Percentiles rank a stretch among this genome's conserved stretches.
phyloP scores from a whole-genome alignment of 441 rosid species.

The Cnidoscolus chayamansa region DNA sequence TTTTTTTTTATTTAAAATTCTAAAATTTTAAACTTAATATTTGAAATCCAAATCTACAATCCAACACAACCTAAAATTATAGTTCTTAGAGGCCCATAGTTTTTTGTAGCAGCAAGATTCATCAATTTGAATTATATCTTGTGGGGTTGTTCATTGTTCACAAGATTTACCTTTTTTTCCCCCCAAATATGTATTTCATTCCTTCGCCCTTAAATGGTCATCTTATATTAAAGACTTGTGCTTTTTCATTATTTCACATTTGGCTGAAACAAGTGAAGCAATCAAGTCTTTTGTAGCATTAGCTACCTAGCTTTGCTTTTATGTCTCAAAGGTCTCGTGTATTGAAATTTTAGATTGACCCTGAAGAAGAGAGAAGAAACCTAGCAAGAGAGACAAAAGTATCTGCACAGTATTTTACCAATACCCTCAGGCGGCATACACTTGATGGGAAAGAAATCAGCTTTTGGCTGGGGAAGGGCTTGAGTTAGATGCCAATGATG shows the following conservation, averaged over 20 bases:
- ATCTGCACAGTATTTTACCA: constrained; percentile 57
- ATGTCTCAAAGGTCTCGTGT: neutral
- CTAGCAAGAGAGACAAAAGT: constrained; percentile 84
- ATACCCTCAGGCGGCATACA: constrained; percentile 73
- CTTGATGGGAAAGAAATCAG: constrained; percentile 36
- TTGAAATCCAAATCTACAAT: no score
- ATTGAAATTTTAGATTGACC: constrained; percentile 58
- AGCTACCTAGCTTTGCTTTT: neutral
- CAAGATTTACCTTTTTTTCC: no score
- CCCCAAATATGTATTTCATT: no score
- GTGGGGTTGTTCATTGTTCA: neutral
- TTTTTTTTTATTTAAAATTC: no score
- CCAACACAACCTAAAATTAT: no score
- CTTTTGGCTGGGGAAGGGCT: constrained; percentile 90
- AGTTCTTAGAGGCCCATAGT: neutral
- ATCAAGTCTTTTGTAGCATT: neutral
- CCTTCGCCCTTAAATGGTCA: neutral
- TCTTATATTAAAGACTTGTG: neutral
- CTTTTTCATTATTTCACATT: neutral
- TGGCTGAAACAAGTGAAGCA: neutral
- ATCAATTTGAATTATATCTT: neutral
- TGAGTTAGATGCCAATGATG: constrained; percentile 51
- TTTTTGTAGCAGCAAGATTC: neutral
- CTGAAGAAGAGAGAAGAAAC: constrained; percentile 81
- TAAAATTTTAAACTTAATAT: no score